Conservation (phyloP, 179 eudicot genomes). For the Heliamphora ciliata region DNA sequence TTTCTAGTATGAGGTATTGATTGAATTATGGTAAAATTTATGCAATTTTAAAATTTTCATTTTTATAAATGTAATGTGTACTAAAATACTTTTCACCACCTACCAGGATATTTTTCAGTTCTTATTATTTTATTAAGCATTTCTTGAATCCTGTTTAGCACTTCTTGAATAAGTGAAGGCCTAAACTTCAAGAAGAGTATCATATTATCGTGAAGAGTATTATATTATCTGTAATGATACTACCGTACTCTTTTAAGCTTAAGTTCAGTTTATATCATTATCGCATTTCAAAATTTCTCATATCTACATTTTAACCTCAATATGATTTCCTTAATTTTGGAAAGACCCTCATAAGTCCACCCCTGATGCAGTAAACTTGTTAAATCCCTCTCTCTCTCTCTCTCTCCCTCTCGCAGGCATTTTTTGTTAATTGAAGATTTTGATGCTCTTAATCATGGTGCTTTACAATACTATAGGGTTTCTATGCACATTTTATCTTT, state of each 20-base stretch:
- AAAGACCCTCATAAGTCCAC: too few species aligned
- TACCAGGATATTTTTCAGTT: neutral
- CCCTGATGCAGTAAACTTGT: too few species aligned
- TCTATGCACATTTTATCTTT: neutral
- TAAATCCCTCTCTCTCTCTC: too few species aligned
- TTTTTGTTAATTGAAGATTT: constrained; percentile 4
- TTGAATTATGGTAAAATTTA: neutral
- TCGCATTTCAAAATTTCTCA: neutral
- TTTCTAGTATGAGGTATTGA: neutral
- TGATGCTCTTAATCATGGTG: neutral
- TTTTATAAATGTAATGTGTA: neutral
- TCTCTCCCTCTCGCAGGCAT: too few species aligned
- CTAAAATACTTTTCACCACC: neutral
- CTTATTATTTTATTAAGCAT: neutral
- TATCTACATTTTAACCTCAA: neutral
- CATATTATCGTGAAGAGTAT: too few species aligned
- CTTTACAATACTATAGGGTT: neutral
- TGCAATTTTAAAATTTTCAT: too few species aligned
- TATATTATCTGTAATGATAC: neutral
- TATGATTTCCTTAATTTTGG: neutral
- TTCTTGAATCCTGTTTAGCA: neutral
- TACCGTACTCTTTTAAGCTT: neutral
- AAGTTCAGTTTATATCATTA: neutral
- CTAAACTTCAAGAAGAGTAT: neutral
- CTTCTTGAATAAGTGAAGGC: neutral